Evolutionary conservation across 495 filamentous ascomycete species (phyloP).

Genomic region (Hyphodiscus hymeniophilus): DNA sequence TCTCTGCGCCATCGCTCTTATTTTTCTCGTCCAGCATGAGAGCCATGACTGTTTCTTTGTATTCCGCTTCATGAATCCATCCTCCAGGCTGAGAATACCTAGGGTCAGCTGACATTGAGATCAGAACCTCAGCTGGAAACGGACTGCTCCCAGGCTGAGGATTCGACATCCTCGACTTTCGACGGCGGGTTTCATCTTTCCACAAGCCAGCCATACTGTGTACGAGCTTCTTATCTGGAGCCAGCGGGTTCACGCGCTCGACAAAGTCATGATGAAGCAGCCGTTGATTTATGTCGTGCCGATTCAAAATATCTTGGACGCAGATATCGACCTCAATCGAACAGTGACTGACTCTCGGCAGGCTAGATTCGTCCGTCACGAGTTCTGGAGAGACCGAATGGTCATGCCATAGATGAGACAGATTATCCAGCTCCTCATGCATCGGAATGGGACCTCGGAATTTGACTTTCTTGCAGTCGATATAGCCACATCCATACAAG

Average conservation of each 20-base stretch:
- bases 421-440: constrained; percentile 45
- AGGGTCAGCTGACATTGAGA: constrained; percentile 78
- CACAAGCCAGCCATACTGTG: constrained; percentile 92
- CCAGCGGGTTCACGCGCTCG: constrained; percentile 58
- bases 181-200: constrained; percentile 79
- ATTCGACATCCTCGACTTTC: constrained; percentile 60
- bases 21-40: constrained; percentile 55
- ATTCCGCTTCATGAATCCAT: constrained; percentile 92
- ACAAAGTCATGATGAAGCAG: constrained; percentile 80
- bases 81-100: constrained; percentile 57
- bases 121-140: constrained; percentile 68
- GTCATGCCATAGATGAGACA: constrained; percentile 71
- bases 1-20: constrained; percentile 34
- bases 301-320: constrained; percentile 82
- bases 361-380: constrained; percentile 48
- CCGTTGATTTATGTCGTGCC: constrained; percentile 61
- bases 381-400: constrained; percentile 40
- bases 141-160: constrained; percentile 56
- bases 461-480: constrained; percentile 49
- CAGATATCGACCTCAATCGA: constrained; percentile 82
- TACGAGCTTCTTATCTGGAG: constrained; percentile 67
- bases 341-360: constrained; percentile 79
- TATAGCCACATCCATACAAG: constrained; percentile 84
- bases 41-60: constrained; percentile 49
- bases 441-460: constrained; percentile 75